These are phyloP conservation scores for Boletus pseudopeckii DNA, from an alignment of 768 basidiomycete species.

Conservation along the genomic window DNA sequence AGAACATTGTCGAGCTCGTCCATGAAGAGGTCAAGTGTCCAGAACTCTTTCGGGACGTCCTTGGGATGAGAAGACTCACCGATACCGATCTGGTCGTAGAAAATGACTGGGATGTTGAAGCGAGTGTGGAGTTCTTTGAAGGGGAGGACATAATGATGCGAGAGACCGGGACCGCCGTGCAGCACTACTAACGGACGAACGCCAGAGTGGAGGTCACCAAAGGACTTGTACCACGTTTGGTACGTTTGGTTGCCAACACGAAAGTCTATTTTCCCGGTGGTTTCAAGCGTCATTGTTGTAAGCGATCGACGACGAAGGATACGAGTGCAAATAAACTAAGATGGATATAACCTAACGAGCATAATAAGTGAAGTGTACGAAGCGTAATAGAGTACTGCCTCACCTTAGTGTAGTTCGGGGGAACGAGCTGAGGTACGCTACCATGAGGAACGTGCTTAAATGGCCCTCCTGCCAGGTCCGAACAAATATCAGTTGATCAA, in stretches of 20 bases:
- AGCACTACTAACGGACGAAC: slow-evolving; percentile 38
- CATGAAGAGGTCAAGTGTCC: slow-evolving; percentile 49
- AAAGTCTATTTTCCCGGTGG: slow-evolving; percentile 23
- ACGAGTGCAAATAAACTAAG: background rate
- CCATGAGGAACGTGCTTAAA: background rate
- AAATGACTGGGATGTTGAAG: slow-evolving; percentile 38
- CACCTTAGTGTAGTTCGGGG: background rate
- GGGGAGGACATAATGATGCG: slow-evolving; percentile 41
- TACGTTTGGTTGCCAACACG: slow-evolving; percentile 22
- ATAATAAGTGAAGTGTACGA: background rate
- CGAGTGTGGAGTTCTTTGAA: slow-evolving; percentile 32
- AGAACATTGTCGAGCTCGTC: slow-evolving; percentile 53
- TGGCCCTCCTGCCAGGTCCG: background rate
- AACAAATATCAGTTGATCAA: background rate
- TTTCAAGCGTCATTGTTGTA: slow-evolving; percentile 16
- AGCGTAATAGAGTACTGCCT: background rate
- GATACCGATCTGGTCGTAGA: slow-evolving; percentile 52
- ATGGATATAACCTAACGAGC: background rate
- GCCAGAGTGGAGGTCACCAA: slow-evolving; percentile 37
- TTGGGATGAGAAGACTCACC: slow-evolving; percentile 43
- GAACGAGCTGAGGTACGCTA: background rate
- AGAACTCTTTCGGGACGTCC: slow-evolving; percentile 29
- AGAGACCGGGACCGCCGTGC: slow-evolving; percentile 44
- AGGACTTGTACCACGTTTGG: slow-evolving; percentile 44
- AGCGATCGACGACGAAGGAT: background rate